A percentile compares a stretch with the other conserved stretches of the same genome.
These are phyloP conservation scores for Zelonia costaricensis DNA, from an alignment of 208 protist genomes.

Conservation along the genomic window DNA sequence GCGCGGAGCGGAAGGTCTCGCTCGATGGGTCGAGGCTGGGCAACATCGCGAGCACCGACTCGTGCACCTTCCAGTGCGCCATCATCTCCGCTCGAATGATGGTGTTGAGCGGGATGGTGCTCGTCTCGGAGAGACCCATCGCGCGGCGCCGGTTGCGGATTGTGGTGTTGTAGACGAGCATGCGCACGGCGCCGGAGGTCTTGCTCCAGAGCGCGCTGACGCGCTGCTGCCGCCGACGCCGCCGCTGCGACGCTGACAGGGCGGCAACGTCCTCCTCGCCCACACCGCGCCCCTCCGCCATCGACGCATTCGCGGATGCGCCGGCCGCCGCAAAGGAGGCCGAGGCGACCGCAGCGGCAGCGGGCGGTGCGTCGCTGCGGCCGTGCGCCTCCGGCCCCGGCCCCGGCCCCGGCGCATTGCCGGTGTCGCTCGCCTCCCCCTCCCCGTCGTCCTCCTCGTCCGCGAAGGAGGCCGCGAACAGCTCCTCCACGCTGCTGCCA, in stretches of 20 bases:
- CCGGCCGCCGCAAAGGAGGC: no score
- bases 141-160: constrained; percentile 50
- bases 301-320: no score
- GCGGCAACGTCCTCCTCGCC: no score
- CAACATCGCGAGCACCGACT: constrained; percentile 58
- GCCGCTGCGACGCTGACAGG: constrained; percentile 5
- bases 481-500: constrained; percentile 8
- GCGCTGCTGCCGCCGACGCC: constrained; percentile 5
- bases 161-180: constrained; percentile 52
- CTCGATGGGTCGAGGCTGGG: constrained; percentile 33
- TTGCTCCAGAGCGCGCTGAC: constrained; percentile 40
- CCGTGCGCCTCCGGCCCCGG: no score
- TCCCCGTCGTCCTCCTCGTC: neutral
- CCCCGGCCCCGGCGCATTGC: no score
- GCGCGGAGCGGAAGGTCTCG: constrained; percentile 39
- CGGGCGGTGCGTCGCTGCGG: no score
- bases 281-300: no score
- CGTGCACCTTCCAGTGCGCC: constrained; percentile 70
- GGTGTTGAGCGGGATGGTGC: constrained; percentile 45
- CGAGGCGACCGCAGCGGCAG: no score
- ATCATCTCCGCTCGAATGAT: constrained; percentile 70
- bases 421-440: neutral
- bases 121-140: constrained; percentile 53
- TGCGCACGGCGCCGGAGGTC: constrained; percentile 45
- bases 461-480: neutral